phyloP scores from a whole-genome alignment of 495 filamentous ascomycete species.

The Penicillium cosmopolitanum region DNA sequence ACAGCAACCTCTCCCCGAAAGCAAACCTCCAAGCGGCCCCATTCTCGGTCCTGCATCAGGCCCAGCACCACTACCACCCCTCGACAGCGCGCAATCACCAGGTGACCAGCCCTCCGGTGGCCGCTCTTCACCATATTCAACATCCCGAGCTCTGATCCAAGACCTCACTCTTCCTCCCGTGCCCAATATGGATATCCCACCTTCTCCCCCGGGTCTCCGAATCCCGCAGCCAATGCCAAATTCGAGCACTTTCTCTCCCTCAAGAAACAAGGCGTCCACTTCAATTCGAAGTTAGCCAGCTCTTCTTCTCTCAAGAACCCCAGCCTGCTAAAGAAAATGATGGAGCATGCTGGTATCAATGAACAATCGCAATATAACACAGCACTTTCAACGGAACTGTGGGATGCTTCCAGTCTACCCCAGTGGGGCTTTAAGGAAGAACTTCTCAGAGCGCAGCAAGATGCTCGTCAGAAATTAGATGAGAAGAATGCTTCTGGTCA shows the following conservation, averaged over 20 bases:
- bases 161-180: conserved; percentile 83
- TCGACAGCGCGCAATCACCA: conserved; percentile 24
- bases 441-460: conserved; percentile 67
- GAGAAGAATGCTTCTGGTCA: conserved; percentile 54
- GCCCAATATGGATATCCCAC: conserved; percentile 79
- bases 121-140: conserved; percentile 70
- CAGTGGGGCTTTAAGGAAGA: conserved; percentile 73
- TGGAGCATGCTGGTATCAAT: conserved; percentile 76
- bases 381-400: conserved; percentile 68
- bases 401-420: conserved; percentile 69
- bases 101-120: conserved; percentile 28
- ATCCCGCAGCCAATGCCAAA: conserved; percentile 66
- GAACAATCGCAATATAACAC: conserved; percentile 72
- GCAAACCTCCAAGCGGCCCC: conserved; percentile 40
- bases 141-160: conserved; percentile 67
- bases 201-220: conserved; percentile 81
- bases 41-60: conserved; percentile 51
- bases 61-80: conserved; percentile 44
- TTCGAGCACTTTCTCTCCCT: conserved; percentile 82
- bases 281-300: conserved; percentile 78
- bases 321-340: conserved; percentile 74
- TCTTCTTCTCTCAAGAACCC: conserved; percentile 80
- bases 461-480: conserved; percentile 60
- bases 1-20: not conserved
- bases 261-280: conserved; percentile 86